Conservation (phyloP, 1,284 basidiomycete genomes). For the Cutaneotrichosporon cutaneum region DNA sequence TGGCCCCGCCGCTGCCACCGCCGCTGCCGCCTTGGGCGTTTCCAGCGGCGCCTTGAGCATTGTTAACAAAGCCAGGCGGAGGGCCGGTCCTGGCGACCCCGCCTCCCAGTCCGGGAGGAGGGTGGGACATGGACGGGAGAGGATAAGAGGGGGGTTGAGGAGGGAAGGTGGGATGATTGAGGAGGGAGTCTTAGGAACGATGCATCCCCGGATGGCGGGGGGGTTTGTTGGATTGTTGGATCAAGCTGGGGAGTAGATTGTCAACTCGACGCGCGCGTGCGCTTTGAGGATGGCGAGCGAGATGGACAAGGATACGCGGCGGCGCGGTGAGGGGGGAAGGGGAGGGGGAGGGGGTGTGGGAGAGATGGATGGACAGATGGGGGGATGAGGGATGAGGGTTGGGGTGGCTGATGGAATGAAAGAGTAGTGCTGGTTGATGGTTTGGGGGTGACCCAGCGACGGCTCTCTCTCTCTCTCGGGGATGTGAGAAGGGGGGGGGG, state of each 20-base stretch:
- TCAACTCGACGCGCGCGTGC: neutral
- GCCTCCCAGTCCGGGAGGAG: constrained; percentile 52
- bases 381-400: too few relatives aligned
- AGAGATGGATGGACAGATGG: neutral
- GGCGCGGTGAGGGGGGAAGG: neutral
- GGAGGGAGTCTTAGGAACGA: constrained; percentile 14
- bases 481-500: too few relatives aligned
- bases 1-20: constrained; percentile 18
- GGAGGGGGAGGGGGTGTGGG: neutral
- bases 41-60: constrained; percentile 12
- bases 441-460: too few relatives aligned
- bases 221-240: neutral
- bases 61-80: constrained; percentile 47
- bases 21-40: constrained; percentile 7
- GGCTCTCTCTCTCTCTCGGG: too few relatives aligned
- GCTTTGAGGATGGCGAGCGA: neutral
- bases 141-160: constrained; percentile 13
- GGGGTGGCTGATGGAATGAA: too few relatives aligned
- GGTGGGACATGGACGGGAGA: constrained; percentile 37
- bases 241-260: constrained; percentile 10
- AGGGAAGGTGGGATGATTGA: constrained; percentile 14
- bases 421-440: too few relatives aligned
- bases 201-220: constrained; percentile 21
- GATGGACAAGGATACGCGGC: neutral
- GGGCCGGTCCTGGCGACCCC: constrained; percentile 49